Evolutionary conservation across 495 filamentous ascomycete species (phyloP).

Genomic region (Aspergillus bridgeri): DNA sequence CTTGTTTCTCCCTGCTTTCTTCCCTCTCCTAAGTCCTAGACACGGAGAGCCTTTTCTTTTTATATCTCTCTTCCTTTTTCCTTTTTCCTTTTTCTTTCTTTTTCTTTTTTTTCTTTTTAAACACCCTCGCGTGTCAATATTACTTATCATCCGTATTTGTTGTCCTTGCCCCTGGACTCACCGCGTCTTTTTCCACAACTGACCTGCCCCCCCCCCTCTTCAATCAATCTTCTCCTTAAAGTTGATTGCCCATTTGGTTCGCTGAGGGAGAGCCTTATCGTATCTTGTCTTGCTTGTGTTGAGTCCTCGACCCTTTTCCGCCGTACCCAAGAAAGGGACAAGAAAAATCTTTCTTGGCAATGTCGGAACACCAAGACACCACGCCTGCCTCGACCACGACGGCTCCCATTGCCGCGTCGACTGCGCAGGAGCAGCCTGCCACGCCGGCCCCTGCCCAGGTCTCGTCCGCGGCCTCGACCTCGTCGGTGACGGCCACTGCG

Average conservation of each 20-base stretch:
- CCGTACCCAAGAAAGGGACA: constrained; percentile 27
- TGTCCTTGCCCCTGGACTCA: constrained; percentile 16
- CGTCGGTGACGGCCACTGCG: constrained; percentile 37
- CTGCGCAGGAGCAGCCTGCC: constrained; percentile 24
- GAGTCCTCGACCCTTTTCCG: constrained; percentile 10
- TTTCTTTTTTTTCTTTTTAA: background rate
- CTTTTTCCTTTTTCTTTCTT: too few species aligned
- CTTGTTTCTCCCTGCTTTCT: background rate
- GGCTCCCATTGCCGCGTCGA: constrained; percentile 28
- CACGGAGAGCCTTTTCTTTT: too few species aligned
- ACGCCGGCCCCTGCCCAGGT: constrained; percentile 20
- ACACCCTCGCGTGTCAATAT: background rate
- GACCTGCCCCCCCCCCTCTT: too few species aligned
- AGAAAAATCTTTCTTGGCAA: constrained; percentile 30
- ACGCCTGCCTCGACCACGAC: constrained; percentile 18
- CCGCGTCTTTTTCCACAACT: background rate
- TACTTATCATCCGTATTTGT: background rate
- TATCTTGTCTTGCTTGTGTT: constrained; percentile 6
- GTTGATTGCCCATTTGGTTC: background rate
- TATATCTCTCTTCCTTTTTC: too few species aligned
- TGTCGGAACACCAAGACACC: constrained; percentile 29
- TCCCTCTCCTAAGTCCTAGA: too few species aligned
- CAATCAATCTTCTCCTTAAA: too few species aligned
- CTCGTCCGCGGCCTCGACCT: constrained; percentile 17
- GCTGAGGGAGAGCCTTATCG: background rate